phyloP scores from a whole-genome alignment of 805 yeast species.

The Kregervanrija pseudodelftensis region DNA sequence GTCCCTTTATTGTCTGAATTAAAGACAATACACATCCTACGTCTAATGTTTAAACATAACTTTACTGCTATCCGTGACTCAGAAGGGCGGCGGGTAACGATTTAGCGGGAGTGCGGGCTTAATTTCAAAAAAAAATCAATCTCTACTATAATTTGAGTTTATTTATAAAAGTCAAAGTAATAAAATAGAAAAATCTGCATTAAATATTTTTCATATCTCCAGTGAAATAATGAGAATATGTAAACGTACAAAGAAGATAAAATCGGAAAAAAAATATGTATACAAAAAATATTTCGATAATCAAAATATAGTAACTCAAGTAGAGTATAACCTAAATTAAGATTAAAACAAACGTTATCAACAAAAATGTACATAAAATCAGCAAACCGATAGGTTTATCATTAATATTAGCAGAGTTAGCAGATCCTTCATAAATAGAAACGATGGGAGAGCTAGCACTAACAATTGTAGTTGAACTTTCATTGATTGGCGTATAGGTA shows the following conservation, averaged over 20 bases:
- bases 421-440: slow-evolving; percentile 2
- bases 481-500: too few relatives aligned
- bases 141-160: too few relatives aligned
- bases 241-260: neutral
- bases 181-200: too few relatives aligned
- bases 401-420: neutral
- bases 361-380: neutral
- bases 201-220: too few relatives aligned
- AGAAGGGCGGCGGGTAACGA: too few relatives aligned
- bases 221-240: neutral
- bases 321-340: neutral
- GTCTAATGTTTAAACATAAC: too few relatives aligned
- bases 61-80: too few relatives aligned
- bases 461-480: neutral
- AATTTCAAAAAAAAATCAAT: too few relatives aligned
- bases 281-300: neutral
- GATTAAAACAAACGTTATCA: neutral
- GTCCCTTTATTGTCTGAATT: too few relatives aligned
- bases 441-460: neutral
- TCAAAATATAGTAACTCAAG: neutral
- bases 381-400: neutral
- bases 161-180: too few relatives aligned
- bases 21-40: too few relatives aligned
- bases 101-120: too few relatives aligned
- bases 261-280: neutral